Percentiles rank a stretch among this genome's conserved stretches.
These are phyloP conservation scores for Pochonia chlamydosporia DNA, from an alignment of 2,329 filamentous ascomycete genomes.

Conservation along the genomic window DNA sequence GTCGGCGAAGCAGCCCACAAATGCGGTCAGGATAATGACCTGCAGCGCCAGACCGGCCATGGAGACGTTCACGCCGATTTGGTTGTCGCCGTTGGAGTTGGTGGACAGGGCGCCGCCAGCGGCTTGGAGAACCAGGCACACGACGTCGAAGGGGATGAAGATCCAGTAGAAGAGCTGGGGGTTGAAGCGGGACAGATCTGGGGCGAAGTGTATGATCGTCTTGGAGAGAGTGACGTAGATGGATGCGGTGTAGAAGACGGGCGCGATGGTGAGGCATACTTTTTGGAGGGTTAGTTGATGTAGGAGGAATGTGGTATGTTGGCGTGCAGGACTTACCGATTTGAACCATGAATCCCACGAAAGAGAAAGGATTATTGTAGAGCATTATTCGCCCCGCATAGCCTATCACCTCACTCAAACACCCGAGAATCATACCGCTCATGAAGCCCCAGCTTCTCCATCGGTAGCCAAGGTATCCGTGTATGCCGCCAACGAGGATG, in stretches of 20 bases:
- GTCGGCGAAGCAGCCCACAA: constrained; percentile 41
- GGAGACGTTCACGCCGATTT: constrained; percentile 31
- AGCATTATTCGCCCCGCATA: constrained; percentile 56
- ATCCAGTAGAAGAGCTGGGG: constrained; percentile 39
- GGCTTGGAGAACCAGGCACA: constrained; percentile 53
- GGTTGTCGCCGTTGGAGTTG: constrained; percentile 30
- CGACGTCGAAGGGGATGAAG: constrained; percentile 49
- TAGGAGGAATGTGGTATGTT: background rate
- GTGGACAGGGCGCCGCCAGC: constrained; percentile 50
- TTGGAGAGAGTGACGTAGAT: constrained; percentile 58
- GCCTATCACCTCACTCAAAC: constrained; percentile 52
- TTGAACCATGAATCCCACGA: constrained; percentile 59
- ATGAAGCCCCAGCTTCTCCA: constrained; percentile 45
- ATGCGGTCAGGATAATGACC: constrained; percentile 48
- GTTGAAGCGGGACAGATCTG: constrained; percentile 35
- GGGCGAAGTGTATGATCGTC: constrained; percentile 33
- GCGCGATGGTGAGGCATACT: constrained; percentile 50
- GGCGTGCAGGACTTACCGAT: constrained; percentile 41
- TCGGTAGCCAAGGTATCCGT: constrained; percentile 37
- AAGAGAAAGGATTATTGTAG: constrained; percentile 51
- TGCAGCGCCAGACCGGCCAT: constrained; percentile 53
- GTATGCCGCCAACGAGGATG: constrained; percentile 30
- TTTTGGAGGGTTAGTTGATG: background rate
- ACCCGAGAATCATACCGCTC: constrained; percentile 49
- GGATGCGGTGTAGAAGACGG: constrained; percentile 49